Evolutionary conservation across 2,329 filamentous ascomycete species (phyloP), one percentile per base, ranked within the genome.

Genomic region (Neofusicoccum sp.): DNA sequence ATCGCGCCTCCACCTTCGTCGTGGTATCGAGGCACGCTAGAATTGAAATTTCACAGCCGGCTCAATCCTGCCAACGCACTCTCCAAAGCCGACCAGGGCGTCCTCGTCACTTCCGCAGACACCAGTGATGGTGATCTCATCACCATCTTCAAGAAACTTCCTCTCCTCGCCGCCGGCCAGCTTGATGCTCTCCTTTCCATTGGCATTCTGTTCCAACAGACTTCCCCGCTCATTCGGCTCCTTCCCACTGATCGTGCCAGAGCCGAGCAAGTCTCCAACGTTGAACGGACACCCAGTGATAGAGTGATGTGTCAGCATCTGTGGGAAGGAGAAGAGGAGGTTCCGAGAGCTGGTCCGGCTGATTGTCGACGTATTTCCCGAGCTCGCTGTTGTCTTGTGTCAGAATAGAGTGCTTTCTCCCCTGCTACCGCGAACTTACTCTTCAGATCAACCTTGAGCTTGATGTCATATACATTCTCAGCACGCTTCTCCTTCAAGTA

Each of bases 291-390:
- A 95, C 5, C 91, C 91, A 1, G 88, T 90, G 50, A 91, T 83
- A 1, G 88, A 87, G 73, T 94, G 91, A 73, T 94, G 91, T 1
- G 91, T 85, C 44, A 94, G 80, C 90, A 93, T 93, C 74, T 94
- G 91, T 4, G 89, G 85, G 77, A 93, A 94, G 0, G 89, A 93
- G 83, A 87, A 94, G n/a, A 94, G 81, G 9, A 94, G 80, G 70
- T 93, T 84, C 67, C 81, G 85, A 8, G 87, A 64, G 83, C 89
- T 65, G 83, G 89, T 65, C 77, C 82, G 71, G 1, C 83, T 81
- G 50, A 93, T 84, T 0, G 84, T 85, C 0, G 85, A 87, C 0
- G 83, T 78, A 56, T 79, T 78, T 34, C 83, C 83, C 8, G 81
- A 79, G 43, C 76, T 71, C 37, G 79, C 78, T 73, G 68, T 65